Evolutionary conservation across 208 protist species (phyloP), one percentile per base, ranked within the genome.

Genomic region (Trypanosoma mega): DNA sequence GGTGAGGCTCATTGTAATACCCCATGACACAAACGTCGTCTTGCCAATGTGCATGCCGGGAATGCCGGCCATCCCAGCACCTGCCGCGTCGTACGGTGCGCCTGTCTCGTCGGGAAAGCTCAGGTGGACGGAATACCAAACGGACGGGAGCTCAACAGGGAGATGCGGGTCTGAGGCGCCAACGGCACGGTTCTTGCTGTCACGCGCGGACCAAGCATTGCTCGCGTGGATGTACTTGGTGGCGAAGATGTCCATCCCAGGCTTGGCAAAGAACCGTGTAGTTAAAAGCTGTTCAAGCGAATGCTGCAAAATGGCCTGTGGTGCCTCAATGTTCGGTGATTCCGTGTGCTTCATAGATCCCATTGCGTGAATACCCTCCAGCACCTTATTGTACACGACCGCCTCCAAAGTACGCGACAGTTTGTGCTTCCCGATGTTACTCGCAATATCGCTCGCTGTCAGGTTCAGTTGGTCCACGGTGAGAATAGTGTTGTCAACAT

Each of bases 1-100:
- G 1, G 76, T 87, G 69, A 76, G 73, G 50, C 70, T 79, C 76
- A 84, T 80, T 21, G 80, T 87, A 58, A 87, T 81, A 39, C 80
- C 80, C 80, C 80, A 87, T 14, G 80, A 58, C 3, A 84, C 29
- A 60, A 79, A 55, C n/a, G 67, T 74, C n/a, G 80, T 80, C 11
- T 53, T 56, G 44, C 73, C 80, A 73, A 84, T 84, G 67, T 81
- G 77, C 20, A 72, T 61, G 14, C 80, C 80, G 14, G 76, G 76
- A 30, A 87, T 51, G 12, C 80, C 80, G 14, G 76, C 48, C 33
- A 82, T 46, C 18, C 54, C 64, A 12, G 84, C 77, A 30, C 77
- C 76, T 2, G 76, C 71, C 4, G 74, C 61, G 50, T 81, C 74
- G 64, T 57, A 87, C 21, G 39, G 60, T n/a, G 36, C 36, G 14